Evolutionary conservation across 2,329 filamentous ascomycete species (phyloP).

Genomic region (Colletotrichum liriopes): DNA sequence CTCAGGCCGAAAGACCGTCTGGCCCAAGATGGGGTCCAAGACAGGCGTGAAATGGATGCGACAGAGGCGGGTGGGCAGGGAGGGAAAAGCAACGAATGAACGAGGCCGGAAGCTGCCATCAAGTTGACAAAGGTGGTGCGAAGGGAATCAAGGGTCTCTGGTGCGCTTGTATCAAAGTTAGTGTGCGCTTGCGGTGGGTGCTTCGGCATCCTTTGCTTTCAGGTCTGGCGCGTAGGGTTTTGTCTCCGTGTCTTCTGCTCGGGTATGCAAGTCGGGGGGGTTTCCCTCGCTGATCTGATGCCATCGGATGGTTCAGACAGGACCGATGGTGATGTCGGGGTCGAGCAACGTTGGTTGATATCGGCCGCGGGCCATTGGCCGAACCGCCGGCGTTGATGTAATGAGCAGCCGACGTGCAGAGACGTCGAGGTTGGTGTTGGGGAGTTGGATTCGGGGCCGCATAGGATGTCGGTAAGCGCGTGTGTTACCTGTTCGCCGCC

Average conservation of each 20-base stretch:
- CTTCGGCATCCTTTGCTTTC: slow-evolving; percentile 20
- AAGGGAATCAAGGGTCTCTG: slow-evolving; percentile 20
- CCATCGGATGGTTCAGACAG: neutral
- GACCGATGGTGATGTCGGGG: slow-evolving; percentile 1
- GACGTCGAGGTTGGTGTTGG: neutral
- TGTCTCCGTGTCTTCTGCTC: neutral
- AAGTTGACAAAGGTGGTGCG: slow-evolving; percentile 2
- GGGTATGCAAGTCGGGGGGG: slow-evolving; percentile 8
- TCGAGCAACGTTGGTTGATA: neutral
- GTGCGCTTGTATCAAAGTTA: slow-evolving; percentile 20
- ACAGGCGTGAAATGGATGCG: slow-evolving; percentile 26
- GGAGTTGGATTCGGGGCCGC: neutral
- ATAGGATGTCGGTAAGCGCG: slow-evolving; percentile 1
- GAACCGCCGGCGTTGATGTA: neutral
- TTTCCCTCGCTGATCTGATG: slow-evolving; percentile 20
- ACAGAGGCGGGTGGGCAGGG: slow-evolving; percentile 7
- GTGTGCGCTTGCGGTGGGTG: slow-evolving; percentile 7
- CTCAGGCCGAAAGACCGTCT: slow-evolving; percentile 29
- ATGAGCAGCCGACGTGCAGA: slow-evolving; percentile 1
- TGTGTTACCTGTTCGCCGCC: slow-evolving; percentile 2
- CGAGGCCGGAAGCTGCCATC: slow-evolving; percentile 11
- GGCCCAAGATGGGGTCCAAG: slow-evolving; percentile 34
- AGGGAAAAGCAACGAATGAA: slow-evolving; percentile 1
- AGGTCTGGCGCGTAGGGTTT: slow-evolving; percentile 5
- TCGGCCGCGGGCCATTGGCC: slow-evolving; percentile 21